A percentile compares a stretch with the other conserved stretches of the same genome.
phyloP scores from a whole-genome alignment of 2,329 filamentous ascomycete genomes.

The Chaetomium sp. region DNA sequence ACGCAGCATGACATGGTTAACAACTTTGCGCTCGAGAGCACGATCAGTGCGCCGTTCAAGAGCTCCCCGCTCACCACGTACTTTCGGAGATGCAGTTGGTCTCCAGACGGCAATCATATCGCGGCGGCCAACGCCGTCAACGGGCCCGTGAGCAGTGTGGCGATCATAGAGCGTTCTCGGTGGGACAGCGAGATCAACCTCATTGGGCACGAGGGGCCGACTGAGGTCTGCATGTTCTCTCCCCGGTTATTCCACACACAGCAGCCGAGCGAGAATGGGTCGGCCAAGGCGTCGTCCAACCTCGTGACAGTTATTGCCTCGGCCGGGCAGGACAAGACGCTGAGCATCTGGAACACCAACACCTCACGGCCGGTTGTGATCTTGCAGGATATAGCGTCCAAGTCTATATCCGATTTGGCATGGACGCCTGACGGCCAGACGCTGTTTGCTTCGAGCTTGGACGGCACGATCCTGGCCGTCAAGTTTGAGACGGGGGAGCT shows the following conservation, averaged over 20 bases:
- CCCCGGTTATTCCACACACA: slow-evolving; percentile 77
- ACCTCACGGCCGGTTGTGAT: slow-evolving; percentile 87
- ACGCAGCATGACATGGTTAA: slow-evolving; percentile 93
- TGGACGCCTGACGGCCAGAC: slow-evolving; percentile 91
- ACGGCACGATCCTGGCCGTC: slow-evolving; percentile 77
- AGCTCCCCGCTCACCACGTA: slow-evolving; percentile 94
- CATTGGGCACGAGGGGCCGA: slow-evolving; percentile 93
- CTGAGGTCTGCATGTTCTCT: slow-evolving; percentile 96
- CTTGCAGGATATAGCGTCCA: slow-evolving; percentile 78
- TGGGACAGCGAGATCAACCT: slow-evolving; percentile 98
- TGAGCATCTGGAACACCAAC: slow-evolving; percentile 97
- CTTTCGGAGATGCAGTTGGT: slow-evolving; percentile 95
- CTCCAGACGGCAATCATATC: slow-evolving; percentile 93
- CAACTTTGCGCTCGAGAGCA: slow-evolving; percentile 93
- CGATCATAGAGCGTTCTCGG: slow-evolving; percentile 82
- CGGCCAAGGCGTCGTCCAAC: slow-evolving; percentile 40
- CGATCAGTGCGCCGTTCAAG: slow-evolving; percentile 78
- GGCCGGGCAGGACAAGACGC: slow-evolving; percentile 90
- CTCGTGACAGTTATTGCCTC: slow-evolving; percentile 92
- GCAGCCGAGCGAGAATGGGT: slow-evolving; percentile 52
- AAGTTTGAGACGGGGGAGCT: slow-evolving; percentile 83
- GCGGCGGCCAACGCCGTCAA: slow-evolving; percentile 96
- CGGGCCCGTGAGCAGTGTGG: slow-evolving; percentile 92
- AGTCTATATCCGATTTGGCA: slow-evolving; percentile 87
- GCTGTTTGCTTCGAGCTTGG: slow-evolving; percentile 78